Evolutionary conservation across 176 grass and related monocot genomes (phyloP), one percentile per base, ranked within the genome.

Genomic region (Elaeis guineensis): DNA sequence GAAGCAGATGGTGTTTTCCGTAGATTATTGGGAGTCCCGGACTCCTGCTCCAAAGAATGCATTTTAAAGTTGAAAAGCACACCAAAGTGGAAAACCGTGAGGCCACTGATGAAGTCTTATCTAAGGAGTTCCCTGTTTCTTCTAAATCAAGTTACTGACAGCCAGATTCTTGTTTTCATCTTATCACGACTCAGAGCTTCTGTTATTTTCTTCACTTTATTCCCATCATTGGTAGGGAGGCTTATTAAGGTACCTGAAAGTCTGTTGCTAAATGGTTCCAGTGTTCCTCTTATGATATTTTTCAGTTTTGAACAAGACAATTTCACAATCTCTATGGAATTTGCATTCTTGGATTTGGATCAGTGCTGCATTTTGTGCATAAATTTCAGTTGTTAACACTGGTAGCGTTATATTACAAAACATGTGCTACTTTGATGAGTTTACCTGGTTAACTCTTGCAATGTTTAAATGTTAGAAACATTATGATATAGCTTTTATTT

Each of bases 131-230:
- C 83, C 59, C 55, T 97, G 28, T 64, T 62, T 73, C 77, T 97
- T 44, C 76, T 97, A 76, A 88, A 73, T 85, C 87, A 97, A 72
- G 69, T 88, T 50, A 89, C 81, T 19, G 81, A 97, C 64, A 85
- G 67, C 50, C 59, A 63, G 26, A 55, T 73, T 28, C 70, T 63
- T 22, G 51, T 44, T 61, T 55, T 73, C 55, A 20, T 73, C 25
- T 48, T 73, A 23, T 73, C 70, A 54, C 70, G 39, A 19, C 51
- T 73, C 16, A 73, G 70, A 55, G 25, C 28, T 44, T 73, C 58
- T 17, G 19, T 73, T 25, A 23, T 73, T 3, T 63, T 73, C 20
- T 73, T 73, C 44, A 25, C 70, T 55, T 58, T 59, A 53, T 72
- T 72, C 19, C 70, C 59, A 24, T 62, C 75, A 75, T 58, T 62